Evolutionary conservation across 2,329 filamentous ascomycete genomes (phyloP).

Genomic region (Phialophora expanda): DNA sequence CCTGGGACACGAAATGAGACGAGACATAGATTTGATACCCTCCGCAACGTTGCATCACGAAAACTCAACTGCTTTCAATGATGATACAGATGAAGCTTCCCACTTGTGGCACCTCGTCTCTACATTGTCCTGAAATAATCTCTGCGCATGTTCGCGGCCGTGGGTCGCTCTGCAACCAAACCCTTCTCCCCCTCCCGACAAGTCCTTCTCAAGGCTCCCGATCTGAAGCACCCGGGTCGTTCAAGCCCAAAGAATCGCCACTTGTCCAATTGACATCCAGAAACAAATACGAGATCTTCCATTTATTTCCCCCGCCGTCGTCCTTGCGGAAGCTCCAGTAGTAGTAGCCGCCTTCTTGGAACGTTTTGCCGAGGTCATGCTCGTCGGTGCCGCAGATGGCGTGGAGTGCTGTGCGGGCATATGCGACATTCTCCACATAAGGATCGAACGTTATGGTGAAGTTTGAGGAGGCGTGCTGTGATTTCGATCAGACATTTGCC

Average conservation of each 20-base stretch:
- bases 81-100: background rate
- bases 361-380: constrained; percentile 22
- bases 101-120: background rate
- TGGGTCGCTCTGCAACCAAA: background rate
- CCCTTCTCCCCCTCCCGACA: background rate
- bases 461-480: constrained; percentile 29
- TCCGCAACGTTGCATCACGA: background rate
- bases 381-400: constrained; percentile 25
- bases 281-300: constrained; percentile 32
- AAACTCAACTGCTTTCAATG: background rate
- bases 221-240: constrained; percentile 23
- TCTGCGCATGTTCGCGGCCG: background rate
- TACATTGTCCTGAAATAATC: background rate
- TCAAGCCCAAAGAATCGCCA: constrained; percentile 29
- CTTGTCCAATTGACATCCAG: constrained; percentile 28
- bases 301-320: background rate
- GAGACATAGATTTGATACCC: background rate
- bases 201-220: background rate
- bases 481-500: background rate
- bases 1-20: background rate
- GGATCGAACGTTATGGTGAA: constrained; percentile 26
- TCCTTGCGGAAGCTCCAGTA: constrained; percentile 29
- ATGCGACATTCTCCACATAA: constrained; percentile 13
- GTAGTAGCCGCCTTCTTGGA: constrained; percentile 32
- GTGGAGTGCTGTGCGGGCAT: constrained; percentile 23